phyloP scores from a whole-genome alignment of 148 eudicot genomes.

The Heliamphora exappendiculata region DNA sequence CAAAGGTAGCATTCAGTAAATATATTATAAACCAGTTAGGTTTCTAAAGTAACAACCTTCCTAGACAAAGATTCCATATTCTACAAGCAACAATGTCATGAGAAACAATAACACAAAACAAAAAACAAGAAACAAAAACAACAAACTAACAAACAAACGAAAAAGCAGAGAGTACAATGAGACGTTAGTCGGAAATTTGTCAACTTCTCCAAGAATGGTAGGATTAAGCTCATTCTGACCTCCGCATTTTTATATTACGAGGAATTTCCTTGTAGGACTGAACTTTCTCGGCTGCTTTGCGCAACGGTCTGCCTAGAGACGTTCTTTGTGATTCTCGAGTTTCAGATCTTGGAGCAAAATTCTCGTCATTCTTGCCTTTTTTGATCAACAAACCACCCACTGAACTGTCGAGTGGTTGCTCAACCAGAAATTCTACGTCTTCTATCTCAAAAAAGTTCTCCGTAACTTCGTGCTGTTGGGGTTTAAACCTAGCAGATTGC shows the following conservation, averaged over 20 bases:
- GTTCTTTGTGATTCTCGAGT: constrained; percentile 16
- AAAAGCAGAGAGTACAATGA: no score
- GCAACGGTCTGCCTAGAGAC: constrained; percentile 30
- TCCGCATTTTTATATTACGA: constrained; percentile 35
- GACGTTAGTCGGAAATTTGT: background rate
- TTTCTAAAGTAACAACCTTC: background rate
- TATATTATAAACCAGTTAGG: background rate
- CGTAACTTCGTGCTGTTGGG: constrained; percentile 18
- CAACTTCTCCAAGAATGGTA: background rate
- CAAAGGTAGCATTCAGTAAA: background rate
- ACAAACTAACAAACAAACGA: background rate
- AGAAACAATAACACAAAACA: background rate
- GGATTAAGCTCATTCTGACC: constrained; percentile 13
- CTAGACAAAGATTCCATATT: background rate
- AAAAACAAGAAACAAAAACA: background rate
- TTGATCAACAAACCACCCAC: background rate
- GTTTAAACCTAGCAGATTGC: constrained; percentile 38
- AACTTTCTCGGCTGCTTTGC: constrained; percentile 30
- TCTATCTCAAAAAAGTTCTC: constrained; percentile 58
- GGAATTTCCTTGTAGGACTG: constrained; percentile 39
- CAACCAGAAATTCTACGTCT: constrained; percentile 21
- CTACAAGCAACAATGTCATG: background rate
- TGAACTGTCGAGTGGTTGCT: background rate
- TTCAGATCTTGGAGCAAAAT: background rate
- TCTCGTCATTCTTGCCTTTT: background rate